Percentiles rank a stretch among this genome's conserved stretches.
These are phyloP conservation scores for Pelargonium citronellum DNA, from an alignment of 441 rosid genomes.

Conservation along the genomic window DNA sequence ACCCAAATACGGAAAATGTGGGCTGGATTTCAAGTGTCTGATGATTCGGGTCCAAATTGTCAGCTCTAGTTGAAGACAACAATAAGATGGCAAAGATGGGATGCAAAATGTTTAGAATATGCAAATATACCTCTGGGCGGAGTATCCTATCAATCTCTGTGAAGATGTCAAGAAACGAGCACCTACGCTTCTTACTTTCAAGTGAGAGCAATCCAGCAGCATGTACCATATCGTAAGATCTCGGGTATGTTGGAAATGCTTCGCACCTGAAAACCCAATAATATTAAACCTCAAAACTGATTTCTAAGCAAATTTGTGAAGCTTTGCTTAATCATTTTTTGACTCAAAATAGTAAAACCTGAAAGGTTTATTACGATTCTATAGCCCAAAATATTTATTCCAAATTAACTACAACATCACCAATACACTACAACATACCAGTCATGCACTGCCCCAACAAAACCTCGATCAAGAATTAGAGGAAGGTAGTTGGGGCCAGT, in stretches of 20 bases:
- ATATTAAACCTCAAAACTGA: not conserved
- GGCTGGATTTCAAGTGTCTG: no score
- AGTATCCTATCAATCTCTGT: constrained; percentile 81
- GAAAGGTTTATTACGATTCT: no score
- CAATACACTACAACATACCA: constrained; percentile 43
- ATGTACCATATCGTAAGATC: constrained; percentile 92
- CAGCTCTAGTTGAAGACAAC: not conserved
- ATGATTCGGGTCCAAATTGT: no score
- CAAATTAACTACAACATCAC: not conserved
- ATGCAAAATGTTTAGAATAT: not conserved
- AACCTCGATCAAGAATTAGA: constrained; percentile 83
- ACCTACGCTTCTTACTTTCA: constrained; percentile 42
- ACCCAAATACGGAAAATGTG: no score
- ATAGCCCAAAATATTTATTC: no score
- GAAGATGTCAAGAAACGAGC: constrained; percentile 59
- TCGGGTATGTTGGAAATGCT: constrained; percentile 88
- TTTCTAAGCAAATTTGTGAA: not conserved
- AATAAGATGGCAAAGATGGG: not conserved
- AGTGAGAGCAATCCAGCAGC: constrained; percentile 74
- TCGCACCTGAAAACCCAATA: constrained; percentile 58
- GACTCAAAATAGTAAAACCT: no score
- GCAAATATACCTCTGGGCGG: constrained; percentile 82
- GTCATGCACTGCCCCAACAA: constrained; percentile 82
- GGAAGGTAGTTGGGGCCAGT: constrained; percentile 77
- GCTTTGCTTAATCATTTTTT: not conserved